Evolutionary conservation across 257 asterid genomes (phyloP).

Genomic region (Agastache rugosa): DNA sequence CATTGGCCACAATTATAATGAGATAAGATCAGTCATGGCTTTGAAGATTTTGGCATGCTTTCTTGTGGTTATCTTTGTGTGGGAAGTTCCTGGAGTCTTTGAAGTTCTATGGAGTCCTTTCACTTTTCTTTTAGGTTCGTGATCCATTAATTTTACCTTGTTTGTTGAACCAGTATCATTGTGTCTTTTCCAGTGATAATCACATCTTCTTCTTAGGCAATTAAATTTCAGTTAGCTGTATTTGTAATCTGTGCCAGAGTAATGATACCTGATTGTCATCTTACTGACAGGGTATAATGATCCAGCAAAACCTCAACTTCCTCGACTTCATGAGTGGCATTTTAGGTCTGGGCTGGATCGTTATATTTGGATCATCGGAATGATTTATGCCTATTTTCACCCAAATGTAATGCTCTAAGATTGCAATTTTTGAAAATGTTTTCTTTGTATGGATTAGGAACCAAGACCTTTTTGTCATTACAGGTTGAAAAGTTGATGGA

Average conservation of each 20-base stretch:
- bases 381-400: conserved; percentile 93
- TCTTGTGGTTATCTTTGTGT: conserved; percentile 81
- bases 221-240: conserved; percentile 7
- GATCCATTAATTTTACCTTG: conserved; percentile 24
- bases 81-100: conserved; percentile 99
- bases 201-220: conserved; percentile 24
- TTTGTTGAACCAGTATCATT: conserved; percentile 21
- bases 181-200: background rate
- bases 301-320: conserved; percentile 92
- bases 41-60: conserved; percentile 74
- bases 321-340: conserved; percentile 95
- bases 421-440: conserved; percentile 14
- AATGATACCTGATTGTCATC: conserved; percentile 36
- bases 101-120: conserved; percentile 84
- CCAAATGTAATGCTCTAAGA: conserved; percentile 66
- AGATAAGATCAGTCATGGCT: conserved; percentile 82
- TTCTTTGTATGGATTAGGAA: conserved; percentile 23
- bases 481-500: conserved; percentile 98
- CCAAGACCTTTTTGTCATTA: conserved; percentile 30
- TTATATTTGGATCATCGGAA: conserved; percentile 91
- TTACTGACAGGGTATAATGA: conserved; percentile 73
- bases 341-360: conserved; percentile 97
- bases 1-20: conserved; percentile 87
- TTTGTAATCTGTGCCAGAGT: conserved; percentile 13
- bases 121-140: conserved; percentile 77